Evolutionary conservation across 208 protist genomes (phyloP), one percentile per base, ranked within the genome.

Genomic region (Zelonia costaricensis): DNA sequence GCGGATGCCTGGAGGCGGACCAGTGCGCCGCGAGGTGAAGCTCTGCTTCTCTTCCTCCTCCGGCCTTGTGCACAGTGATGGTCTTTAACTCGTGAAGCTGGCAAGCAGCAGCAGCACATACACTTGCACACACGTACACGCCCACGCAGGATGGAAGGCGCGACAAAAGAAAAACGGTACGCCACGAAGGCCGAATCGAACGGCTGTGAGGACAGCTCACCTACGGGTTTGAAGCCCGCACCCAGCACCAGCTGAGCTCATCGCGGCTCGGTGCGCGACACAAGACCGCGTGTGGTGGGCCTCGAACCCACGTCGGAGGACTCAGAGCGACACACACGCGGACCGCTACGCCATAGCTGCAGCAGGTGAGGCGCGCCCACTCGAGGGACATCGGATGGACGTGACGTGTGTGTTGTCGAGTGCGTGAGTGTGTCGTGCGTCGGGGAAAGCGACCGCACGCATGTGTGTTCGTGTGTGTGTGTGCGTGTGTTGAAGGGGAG

Each of bases 101-200:
- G n/a, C n/a, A n/a, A n/a, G n/a, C n/a, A n/a, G n/a, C 33, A 38
- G 33, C 33, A 4, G 7, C 33, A 38, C 33, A 38, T 10, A 38
- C 7, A 23, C 15, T 8, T 13, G 18, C 25, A 22, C 47, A 4
- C 20, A 38, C 47, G 28, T n/a, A 53, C 25, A 35, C 7, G 15
- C 35, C 7, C 33, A 57, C 36, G 35, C 4, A 48, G 27, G 35
- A 44, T 35, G 16, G 20, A 13, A n/a, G 31, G 33, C n/a, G 30
- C 12, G 18, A 63, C 4, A 22, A 44, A 45, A 76, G 64, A 77
- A 73, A 77, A 66, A 69, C 59, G 35, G 62, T 54, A 91, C 88
- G 80, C 88, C 88, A 82, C 88, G 76, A 94, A 94, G 88, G 88
- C 88, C 88, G 88, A 94, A 94, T 94, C 88, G 88, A 91, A 94